Evolutionary conservation across 345 rosid species (phyloP).

Genomic region (Rubroshorea leprosula): DNA sequence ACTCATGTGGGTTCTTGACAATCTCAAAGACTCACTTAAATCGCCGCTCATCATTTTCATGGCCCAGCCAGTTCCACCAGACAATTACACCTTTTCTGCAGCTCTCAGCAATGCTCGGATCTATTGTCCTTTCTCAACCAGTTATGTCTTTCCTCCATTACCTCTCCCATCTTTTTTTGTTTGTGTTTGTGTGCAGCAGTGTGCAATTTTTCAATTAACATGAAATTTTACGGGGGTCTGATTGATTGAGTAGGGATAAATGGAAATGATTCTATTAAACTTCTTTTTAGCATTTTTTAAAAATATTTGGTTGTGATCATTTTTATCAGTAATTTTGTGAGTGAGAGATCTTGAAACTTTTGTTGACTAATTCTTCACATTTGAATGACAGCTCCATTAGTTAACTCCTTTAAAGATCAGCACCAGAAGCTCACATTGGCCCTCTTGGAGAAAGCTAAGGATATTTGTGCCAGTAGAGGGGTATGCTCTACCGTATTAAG

Average conservation of each 20-base stretch:
- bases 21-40: constrained; percentile 30
- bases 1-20: constrained; percentile 42
- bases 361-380: neutral
- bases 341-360: too few relatives aligned
- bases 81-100: constrained; percentile 21
- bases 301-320: neutral
- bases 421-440: constrained; percentile 31
- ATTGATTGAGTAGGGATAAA: neutral
- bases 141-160: constrained; percentile 14
- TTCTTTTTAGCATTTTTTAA: too few relatives aligned
- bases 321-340: too few relatives aligned
- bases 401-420: constrained; percentile 39
- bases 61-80: constrained; percentile 34
- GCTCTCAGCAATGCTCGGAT: constrained; percentile 36
- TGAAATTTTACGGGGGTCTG: too few relatives aligned
- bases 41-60: constrained; percentile 31
- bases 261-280: too few relatives aligned
- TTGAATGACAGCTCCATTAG: constrained; percentile 36
- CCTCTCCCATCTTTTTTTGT: neutral
- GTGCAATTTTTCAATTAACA: too few relatives aligned
- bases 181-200: too few relatives aligned
- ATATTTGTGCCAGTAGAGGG: constrained; percentile 43
- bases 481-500: too few relatives aligned
- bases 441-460: constrained; percentile 35
- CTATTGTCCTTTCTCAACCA: constrained; percentile 26